These are phyloP conservation scores for Mycena rebaudengoi DNA, from an alignment of 768 basidiomycete species.

Conservation along the genomic window DNA sequence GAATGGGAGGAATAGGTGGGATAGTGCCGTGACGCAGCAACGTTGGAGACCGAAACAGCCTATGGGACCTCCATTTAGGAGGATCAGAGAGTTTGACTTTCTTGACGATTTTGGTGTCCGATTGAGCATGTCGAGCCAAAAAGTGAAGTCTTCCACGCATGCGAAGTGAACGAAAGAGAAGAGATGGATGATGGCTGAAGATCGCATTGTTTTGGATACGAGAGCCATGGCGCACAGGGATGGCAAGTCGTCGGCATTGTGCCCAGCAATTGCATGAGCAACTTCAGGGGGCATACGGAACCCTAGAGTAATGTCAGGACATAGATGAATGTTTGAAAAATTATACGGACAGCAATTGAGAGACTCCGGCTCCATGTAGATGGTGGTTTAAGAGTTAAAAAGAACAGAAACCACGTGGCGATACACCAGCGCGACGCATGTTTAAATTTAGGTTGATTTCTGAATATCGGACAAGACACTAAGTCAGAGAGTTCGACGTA, in stretches of 20 bases:
- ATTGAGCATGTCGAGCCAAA: slow-evolving; percentile 9
- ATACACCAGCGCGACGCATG: too few relatives aligned
- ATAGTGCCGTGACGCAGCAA: not conserved
- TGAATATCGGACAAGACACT: too few relatives aligned
- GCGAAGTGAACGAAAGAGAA: slow-evolving; percentile 10
- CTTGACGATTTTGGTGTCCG: slow-evolving; percentile 10
- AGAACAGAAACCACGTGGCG: too few relatives aligned
- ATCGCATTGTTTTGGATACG: slow-evolving; percentile 4
- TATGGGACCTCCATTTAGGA: not conserved
- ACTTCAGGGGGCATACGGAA: slow-evolving; percentile 17
- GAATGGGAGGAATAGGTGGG: slow-evolving; percentile 2
- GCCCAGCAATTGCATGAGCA: not conserved
- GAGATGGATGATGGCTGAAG: slow-evolving; percentile 8
- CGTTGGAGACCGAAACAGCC: not conserved
- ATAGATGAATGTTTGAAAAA: too few relatives aligned
- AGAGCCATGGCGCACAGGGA: slow-evolving; percentile 15
- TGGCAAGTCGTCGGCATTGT: slow-evolving; percentile 11
- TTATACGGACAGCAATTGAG: too few relatives aligned
- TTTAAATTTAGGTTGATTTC: too few relatives aligned
- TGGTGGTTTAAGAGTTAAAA: too few relatives aligned
- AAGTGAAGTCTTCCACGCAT: slow-evolving; percentile 5
- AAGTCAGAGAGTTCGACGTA: too few relatives aligned
- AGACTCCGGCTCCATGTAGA: too few relatives aligned
- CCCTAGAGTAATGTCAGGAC: too few relatives aligned
- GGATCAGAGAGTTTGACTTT: slow-evolving; percentile 5